A percentile compares a stretch with the other conserved stretches of the same genome.
Conservation (phyloP, 495 filamentous ascomycete species). For the Penicillium alfredii region DNA sequence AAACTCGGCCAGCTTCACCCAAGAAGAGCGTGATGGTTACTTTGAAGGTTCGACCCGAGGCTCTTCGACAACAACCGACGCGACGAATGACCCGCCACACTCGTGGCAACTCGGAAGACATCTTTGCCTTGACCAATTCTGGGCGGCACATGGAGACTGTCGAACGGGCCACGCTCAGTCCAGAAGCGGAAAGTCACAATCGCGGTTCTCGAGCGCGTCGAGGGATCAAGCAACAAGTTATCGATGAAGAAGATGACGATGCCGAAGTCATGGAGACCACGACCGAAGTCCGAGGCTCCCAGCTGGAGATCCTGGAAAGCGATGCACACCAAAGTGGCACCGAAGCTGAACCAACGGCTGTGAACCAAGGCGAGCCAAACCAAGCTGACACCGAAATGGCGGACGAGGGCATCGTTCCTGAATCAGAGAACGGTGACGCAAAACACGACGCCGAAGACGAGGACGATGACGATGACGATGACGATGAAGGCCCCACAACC, state of each 20-base stretch:
- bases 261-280: conserved; percentile 30
- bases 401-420: conserved; percentile 42
- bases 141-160: conserved; percentile 63
- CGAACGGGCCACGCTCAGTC: conserved; percentile 57
- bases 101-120: conserved; percentile 53
- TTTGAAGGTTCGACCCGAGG: conserved; percentile 37
- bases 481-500: conserved; percentile 58
- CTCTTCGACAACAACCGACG: conserved; percentile 27
- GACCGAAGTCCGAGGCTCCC: conserved; percentile 31
- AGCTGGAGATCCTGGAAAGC: conserved; percentile 39
- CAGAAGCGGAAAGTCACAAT: conserved; percentile 51
- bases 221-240: conserved; percentile 46
- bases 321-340: conserved; percentile 33
- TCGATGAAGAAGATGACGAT: conserved; percentile 54
- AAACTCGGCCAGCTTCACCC: conserved; percentile 19
- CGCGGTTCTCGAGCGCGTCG: conserved; percentile 55
- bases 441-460: conserved; percentile 25
- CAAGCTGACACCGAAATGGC: conserved; percentile 38
- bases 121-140: conserved; percentile 66
- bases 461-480: conserved; percentile 58
- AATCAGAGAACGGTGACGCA: conserved; percentile 43
- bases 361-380: conserved; percentile 12
- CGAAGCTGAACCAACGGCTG: conserved; percentile 25
- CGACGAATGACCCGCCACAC: conserved; percentile 55
- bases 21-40: conserved; percentile 36